Base-by-base conservation (phyloP, 1,284 basidiomycete genomes). In the Volvariella volvacea region DNA sequence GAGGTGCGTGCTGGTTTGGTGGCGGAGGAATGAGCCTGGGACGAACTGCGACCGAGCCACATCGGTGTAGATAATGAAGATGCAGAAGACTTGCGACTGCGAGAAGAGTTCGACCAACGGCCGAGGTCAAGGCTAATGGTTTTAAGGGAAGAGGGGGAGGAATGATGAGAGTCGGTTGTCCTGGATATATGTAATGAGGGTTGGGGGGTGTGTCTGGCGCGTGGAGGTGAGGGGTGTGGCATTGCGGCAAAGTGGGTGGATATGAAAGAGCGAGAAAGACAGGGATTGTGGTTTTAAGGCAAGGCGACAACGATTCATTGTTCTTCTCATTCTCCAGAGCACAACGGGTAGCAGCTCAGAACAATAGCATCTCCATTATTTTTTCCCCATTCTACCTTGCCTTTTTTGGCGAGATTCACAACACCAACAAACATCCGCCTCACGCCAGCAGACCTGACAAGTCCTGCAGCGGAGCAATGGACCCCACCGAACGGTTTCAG, bases 1-100 rank as follows among this genome's bases (percentile, higher is more conserved):
- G 78, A 79, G 36, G 83, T 75, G 48, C 70, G 74, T 9, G 74
- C 60, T 20, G 73, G 68, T 52, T 78, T 78, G 44, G 40, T 52
- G 37, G 60, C 46, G 49, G 50, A 44, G 32, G 61, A 30, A 48
- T 62, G 56, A 42, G 58, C 50, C 45, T 62, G 59, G 44, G 63
- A 60, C 36, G 62, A 59, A 43, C 45, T 61, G 44, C 72, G 60
- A 41, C 66, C 72, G 48, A 76, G 63, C 76, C 75, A 75, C 60
- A 68, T 61, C 63, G 71, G 70, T n/a, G 71, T 61, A n/a, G n/a
- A n/a, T n/a, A n/a, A 47, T 70, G 3, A 71, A 66, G 34, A 69
- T 48, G 17, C 70, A 69, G 17, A 67, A 66, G 21, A 54, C 52
- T 21, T 52, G 48, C 37, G 51, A 22, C 39, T 40, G 42, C 17